These are phyloP conservation scores for Lophiostoma macrostomum DNA, from an alignment of 495 filamentous ascomycete species.

Conservation along the genomic window DNA sequence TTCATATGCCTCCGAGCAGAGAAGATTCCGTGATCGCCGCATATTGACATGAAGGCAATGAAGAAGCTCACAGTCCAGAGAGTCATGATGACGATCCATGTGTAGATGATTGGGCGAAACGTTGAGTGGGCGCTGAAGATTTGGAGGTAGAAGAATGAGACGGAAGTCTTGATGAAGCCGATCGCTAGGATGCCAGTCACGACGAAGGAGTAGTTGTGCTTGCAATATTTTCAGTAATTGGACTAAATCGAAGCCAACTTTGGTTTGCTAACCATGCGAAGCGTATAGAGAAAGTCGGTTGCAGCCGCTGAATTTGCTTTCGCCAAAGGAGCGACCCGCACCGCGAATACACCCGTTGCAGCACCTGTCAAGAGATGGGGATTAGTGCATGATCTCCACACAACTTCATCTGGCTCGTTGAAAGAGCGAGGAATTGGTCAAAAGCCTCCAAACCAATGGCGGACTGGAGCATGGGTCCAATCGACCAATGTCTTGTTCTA, in stretches of 20 bases:
- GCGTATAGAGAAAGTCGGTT: background rate
- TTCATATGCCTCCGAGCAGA: background rate
- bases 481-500: too few relatives aligned
- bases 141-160: conserved; percentile 9
- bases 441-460: too few relatives aligned
- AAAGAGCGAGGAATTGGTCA: too few relatives aligned
- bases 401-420: too few relatives aligned
- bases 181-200: conserved; percentile 2
- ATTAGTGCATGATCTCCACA: too few relatives aligned
- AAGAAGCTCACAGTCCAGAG: background rate
- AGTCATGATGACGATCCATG: conserved; percentile 4
- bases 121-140: background rate
- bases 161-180: background rate
- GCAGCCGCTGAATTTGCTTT: background rate
- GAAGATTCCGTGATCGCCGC: background rate
- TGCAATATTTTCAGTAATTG: background rate
- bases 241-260: background rate
- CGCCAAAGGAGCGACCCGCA: background rate
- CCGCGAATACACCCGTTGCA: background rate
- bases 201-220: conserved; percentile 5
- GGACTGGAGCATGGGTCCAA: too few relatives aligned
- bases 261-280: background rate
- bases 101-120: background rate
- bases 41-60: background rate
- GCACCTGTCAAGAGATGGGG: too few relatives aligned